phyloP scores from a whole-genome alignment of 441 rosid genomes.

The Lepidium campestre region DNA sequence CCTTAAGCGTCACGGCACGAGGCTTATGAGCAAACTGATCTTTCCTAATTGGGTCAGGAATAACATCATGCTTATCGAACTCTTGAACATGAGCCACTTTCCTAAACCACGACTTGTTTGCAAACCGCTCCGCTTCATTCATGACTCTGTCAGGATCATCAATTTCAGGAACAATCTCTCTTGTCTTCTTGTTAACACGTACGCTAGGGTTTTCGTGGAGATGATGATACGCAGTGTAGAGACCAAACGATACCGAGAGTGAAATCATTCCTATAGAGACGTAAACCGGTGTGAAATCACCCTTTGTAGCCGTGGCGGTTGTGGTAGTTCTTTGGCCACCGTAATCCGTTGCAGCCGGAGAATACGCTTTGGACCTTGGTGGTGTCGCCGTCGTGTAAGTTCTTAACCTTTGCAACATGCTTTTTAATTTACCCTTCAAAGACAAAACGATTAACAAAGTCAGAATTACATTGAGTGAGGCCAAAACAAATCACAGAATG shows the following conservation, averaged over 20 bases:
- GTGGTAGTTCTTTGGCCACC: conserved; percentile 5
- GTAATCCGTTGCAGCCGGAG: conserved; percentile 25
- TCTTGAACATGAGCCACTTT: conserved; percentile 63
- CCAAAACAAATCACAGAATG: background rate
- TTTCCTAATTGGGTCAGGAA: conserved; percentile 18
- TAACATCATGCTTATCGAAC: conserved; percentile 26
- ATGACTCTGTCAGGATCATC: conserved; percentile 49
- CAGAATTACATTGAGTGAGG: background rate
- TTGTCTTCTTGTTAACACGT: conserved; percentile 47
- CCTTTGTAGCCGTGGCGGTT: conserved; percentile 9
- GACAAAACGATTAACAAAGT: background rate
- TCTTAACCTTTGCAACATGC: conserved; percentile 20
- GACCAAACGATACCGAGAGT: conserved; percentile 41
- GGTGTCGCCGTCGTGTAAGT: conserved; percentile 33
- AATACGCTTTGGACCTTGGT: conserved; percentile 30
- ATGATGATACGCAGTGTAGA: conserved; percentile 53
- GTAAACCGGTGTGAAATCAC: conserved; percentile 45
- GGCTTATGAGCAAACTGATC: conserved; percentile 34
- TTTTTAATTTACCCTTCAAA: conserved; percentile 34
- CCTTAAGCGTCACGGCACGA: conserved; percentile 38
- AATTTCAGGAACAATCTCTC: conserved; percentile 58
- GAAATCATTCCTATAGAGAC: conserved; percentile 51
- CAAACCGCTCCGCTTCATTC: conserved; percentile 41
- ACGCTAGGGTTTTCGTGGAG: conserved; percentile 47
- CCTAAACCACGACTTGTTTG: conserved; percentile 51